Evolutionary conservation across 345 rosid species (phyloP).

Genomic region (Eucalyptus camaldulensis): DNA sequence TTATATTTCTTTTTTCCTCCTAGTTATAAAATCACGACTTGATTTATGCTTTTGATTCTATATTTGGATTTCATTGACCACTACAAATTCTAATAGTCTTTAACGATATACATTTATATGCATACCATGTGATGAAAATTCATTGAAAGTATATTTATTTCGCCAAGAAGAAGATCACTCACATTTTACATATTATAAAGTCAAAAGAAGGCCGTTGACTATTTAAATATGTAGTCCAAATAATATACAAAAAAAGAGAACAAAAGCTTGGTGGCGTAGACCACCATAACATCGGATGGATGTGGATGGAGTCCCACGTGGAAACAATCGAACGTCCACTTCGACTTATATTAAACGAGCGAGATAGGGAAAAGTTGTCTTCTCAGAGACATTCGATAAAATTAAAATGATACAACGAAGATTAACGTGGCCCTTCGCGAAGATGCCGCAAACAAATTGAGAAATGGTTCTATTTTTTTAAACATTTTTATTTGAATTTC

Average conservation of each 20-base stretch:
- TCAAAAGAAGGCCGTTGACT: background rate
- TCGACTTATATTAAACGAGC: background rate
- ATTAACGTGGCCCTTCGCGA: background rate
- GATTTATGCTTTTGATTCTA: background rate
- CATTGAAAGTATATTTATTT: background rate
- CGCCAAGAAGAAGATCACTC: background rate
- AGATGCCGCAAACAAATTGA: background rate
- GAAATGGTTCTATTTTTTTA: background rate
- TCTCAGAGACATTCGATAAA: background rate
- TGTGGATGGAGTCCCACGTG: background rate
- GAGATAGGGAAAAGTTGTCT: background rate
- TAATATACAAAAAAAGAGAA: background rate
- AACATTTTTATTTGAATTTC: background rate
- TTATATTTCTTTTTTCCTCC: no score
- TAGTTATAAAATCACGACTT: background rate
- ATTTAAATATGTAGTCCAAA: background rate
- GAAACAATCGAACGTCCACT: background rate
- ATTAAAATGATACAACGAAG: background rate
- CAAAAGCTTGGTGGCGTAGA: background rate
- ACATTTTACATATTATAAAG: background rate
- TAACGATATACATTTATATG: background rate
- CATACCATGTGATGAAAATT: background rate
- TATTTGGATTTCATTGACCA: background rate
- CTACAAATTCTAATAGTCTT: background rate
- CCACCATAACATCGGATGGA: background rate